A percentile compares a stretch with the other conserved stretches of the same genome.
Evolutionary conservation across 495 filamentous ascomycete genomes (phyloP).

Genomic region (Evernia prunastri): DNA sequence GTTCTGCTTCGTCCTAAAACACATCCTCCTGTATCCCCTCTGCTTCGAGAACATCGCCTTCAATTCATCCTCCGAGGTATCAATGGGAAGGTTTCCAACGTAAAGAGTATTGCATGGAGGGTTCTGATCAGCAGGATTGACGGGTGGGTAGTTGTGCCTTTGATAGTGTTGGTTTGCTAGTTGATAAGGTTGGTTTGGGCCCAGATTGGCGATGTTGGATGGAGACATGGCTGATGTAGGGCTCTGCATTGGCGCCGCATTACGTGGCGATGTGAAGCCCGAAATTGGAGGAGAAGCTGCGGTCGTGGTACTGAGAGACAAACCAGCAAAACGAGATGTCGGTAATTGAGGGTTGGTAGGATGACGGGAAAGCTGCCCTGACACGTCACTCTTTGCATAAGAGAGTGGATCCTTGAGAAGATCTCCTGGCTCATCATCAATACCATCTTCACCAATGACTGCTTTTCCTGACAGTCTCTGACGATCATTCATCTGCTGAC

Average conservation of each 20-base stretch:
- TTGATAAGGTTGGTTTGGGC: slow-evolving; percentile 47
- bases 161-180: slow-evolving; percentile 53
- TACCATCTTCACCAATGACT: slow-evolving; percentile 73
- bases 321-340: slow-evolving; percentile 59
- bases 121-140: slow-evolving; percentile 94
- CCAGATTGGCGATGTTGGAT: slow-evolving; percentile 38
- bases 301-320: slow-evolving; percentile 62
- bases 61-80: slow-evolving; percentile 93
- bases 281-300: slow-evolving; percentile 47
- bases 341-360: slow-evolving; percentile 71
- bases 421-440: slow-evolving; percentile 79
- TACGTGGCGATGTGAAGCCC: slow-evolving; percentile 46
- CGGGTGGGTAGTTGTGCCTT: slow-evolving; percentile 70
- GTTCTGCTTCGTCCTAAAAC: slow-evolving; percentile 96
- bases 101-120: slow-evolving; percentile 98
- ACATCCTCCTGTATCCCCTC: slow-evolving; percentile 91
- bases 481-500: slow-evolving; percentile 61
- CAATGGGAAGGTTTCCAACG: slow-evolving; percentile 89
- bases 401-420: slow-evolving; percentile 77
- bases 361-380: slow-evolving; percentile 49
- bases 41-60: slow-evolving; percentile 93
- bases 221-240: slow-evolving; percentile 58
- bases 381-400: slow-evolving; percentile 70
- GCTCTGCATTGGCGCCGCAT: slow-evolving; percentile 44
- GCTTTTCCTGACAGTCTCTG: slow-evolving; percentile 71